Evolutionary conservation across 345 rosid genomes (phyloP), one percentile per base, ranked within the genome.

Genomic region (Balakata baccata): DNA sequence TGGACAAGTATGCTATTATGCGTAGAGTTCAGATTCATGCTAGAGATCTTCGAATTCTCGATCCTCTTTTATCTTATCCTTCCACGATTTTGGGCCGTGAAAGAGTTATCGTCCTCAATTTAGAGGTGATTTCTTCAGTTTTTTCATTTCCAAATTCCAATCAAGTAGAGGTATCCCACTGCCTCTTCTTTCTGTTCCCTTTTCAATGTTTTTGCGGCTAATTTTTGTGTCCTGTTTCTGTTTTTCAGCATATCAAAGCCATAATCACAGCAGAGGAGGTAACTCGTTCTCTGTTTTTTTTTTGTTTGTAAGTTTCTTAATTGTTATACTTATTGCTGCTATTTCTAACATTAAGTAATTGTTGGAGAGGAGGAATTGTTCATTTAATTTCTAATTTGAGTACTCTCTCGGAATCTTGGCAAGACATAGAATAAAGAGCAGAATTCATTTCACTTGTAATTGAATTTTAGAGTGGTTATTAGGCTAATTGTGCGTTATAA

Each of bases 251-350:
- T 70, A 83, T 87, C 47, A 87, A 87, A 80, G 87, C 87, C 6
- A 84, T 87, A 54, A 80, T 85, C 78, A 87, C 91, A 7, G 83
- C 86, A 20, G 86, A 84, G 59, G 89, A 85, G 89, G 91, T 85
- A 72, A 78, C 43, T 60, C 34, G 13, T 64, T 74, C 18, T 60
- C 59, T 46, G 43, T 23, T 67, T 22, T 64, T 16, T 0, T 29
- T 49, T 22, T 29, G 1, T 29, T 29, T 29, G 2, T 1, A 29
- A 29, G 34, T 29, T 29, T 29, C n/a, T 29, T 29, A 29, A 29
- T 29, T 29, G 34, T 29, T 29, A 29, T 29, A 1, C 34, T 29
- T 3, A 6, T 41, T 66, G 37, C 10, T 39, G 29, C 8, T 4
- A 59, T 23, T 59, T 59, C 29, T 17, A 60, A 5, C 11, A 18